Evolutionary conservation across 2,329 filamentous ascomycete species (phyloP).

Genomic region (Lasiodiplodia citricola): DNA sequence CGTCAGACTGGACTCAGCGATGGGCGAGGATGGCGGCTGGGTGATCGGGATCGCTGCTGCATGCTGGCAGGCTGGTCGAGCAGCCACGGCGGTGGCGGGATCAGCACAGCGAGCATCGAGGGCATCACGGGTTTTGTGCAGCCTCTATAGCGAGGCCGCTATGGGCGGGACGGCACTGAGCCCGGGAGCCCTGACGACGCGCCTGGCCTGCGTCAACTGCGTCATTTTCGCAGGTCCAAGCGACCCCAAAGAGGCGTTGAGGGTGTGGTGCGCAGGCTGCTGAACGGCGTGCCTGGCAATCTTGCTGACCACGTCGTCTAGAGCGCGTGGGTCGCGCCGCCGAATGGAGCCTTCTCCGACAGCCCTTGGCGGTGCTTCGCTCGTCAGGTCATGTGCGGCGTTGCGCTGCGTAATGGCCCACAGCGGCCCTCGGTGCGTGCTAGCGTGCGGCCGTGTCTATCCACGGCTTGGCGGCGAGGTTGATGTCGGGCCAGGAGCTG

Average conservation of each 20-base stretch:
- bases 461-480: conserved; percentile 10
- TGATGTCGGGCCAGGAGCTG: background rate
- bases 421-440: conserved; percentile 6
- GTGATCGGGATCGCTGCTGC: conserved; percentile 20
- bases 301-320: conserved; percentile 23
- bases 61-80: background rate
- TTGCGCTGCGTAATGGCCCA: conserved; percentile 26
- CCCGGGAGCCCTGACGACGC: conserved; percentile 15
- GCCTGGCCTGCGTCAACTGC: conserved; percentile 17
- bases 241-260: conserved; percentile 8
- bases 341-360: conserved; percentile 12
- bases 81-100: conserved; percentile 4
- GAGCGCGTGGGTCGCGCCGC: conserved; percentile 16
- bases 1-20: conserved; percentile 4
- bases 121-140: conserved; percentile 13
- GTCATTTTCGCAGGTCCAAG: conserved; percentile 24
- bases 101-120: conserved; percentile 7
- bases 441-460: conserved; percentile 18
- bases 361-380: conserved; percentile 15
- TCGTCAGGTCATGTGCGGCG: conserved; percentile 27
- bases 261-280: conserved; percentile 19
- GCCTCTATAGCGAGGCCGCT: conserved; percentile 8
- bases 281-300: conserved; percentile 23
- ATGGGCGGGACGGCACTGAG: background rate
- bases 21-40: background rate